phyloP scores from a whole-genome alignment of 306 rosid species.

The Gastrolobium bilobum region DNA sequence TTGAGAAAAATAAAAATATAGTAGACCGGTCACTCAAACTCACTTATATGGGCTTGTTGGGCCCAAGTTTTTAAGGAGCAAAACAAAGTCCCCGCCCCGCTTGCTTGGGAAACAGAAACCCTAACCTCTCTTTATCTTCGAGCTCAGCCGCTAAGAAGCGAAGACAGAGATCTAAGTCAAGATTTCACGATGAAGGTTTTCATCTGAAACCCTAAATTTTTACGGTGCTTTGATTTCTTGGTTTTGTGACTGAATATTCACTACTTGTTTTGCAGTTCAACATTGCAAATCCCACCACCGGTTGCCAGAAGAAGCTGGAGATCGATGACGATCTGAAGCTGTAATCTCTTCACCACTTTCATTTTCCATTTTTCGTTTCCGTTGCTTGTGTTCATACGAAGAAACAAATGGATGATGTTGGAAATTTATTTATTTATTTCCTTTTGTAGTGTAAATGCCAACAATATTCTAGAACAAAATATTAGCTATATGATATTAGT shows the following conservation, averaged over 20 bases:
- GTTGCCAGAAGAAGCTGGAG: conserved; percentile 57
- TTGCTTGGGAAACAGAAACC: conserved; percentile 36
- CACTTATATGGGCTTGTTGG: conserved; percentile 2
- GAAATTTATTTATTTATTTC: neutral
- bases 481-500: neutral
- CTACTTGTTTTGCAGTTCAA: conserved; percentile 49
- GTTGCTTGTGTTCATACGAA: neutral
- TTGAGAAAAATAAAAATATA: no score
- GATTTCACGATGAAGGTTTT: conserved; percentile 52
- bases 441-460: neutral
- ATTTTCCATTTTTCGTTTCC: neutral
- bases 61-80: neutral
- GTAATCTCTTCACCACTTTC: conserved; percentile 32
- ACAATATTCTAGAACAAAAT: neutral
- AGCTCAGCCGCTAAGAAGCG: conserved; percentile 19
- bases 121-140: conserved; percentile 19
- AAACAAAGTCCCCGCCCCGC: neutral
- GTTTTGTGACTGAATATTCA: neutral
- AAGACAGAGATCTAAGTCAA: conserved; percentile 4
- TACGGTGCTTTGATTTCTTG: neutral
- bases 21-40: no score
- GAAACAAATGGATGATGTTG: neutral
- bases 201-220: conserved; percentile 20
- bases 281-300: conserved; percentile 57
- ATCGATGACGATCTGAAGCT: conserved; percentile 52